A percentile compares a stretch with the other conserved stretches of the same genome.
These are phyloP conservation scores for Pythium sp. DNA, from an alignment of 352 stramenopile species.

Conservation along the genomic window DNA sequence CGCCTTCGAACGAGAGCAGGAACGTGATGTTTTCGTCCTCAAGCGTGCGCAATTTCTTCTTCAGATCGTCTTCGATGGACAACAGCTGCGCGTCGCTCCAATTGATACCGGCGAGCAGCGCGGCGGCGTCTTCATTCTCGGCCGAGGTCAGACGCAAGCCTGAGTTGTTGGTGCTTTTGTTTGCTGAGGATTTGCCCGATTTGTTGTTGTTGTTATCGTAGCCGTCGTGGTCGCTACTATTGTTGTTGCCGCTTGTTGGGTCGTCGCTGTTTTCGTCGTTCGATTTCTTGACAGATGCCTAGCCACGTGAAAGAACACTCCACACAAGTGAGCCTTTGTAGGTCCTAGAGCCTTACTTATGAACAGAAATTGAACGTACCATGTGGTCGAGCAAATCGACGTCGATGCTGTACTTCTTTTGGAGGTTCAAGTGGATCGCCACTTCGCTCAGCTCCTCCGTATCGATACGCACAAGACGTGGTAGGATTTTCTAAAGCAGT, in stretches of 20 bases:
- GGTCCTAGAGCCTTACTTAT: no score
- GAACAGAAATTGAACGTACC: constrained; percentile 17
- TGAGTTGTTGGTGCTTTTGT: constrained; percentile 13
- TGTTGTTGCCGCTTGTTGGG: constrained; percentile 6
- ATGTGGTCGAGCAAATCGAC: constrained; percentile 53
- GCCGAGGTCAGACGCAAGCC: constrained; percentile 41
- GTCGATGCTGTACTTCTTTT: constrained; percentile 65
- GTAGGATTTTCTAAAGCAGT: constrained; percentile 32
- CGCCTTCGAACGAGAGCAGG: constrained; percentile 60
- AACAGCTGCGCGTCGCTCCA: constrained; percentile 55
- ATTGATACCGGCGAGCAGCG: constrained; percentile 46
- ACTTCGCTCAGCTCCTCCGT: constrained; percentile 58
- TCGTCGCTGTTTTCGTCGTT: constrained; percentile 15
- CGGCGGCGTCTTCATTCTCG: constrained; percentile 58
- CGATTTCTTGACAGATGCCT: constrained; percentile 43
- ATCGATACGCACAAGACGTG: constrained; percentile 54
- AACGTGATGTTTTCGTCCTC: constrained; percentile 81
- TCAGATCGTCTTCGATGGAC: constrained; percentile 51
- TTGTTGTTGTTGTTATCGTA: constrained; percentile 18
- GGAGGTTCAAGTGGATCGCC: constrained; percentile 44
- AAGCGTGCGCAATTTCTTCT: constrained; percentile 49
- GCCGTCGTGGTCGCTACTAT: background rate
- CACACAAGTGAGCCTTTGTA: background rate
- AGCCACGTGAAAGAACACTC: background rate
- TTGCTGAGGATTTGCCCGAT: constrained; percentile 2